These are phyloP conservation scores for Pestalotiopsis sp. DNA, from an alignment of 2,329 filamentous ascomycete species.

Conservation along the genomic window DNA sequence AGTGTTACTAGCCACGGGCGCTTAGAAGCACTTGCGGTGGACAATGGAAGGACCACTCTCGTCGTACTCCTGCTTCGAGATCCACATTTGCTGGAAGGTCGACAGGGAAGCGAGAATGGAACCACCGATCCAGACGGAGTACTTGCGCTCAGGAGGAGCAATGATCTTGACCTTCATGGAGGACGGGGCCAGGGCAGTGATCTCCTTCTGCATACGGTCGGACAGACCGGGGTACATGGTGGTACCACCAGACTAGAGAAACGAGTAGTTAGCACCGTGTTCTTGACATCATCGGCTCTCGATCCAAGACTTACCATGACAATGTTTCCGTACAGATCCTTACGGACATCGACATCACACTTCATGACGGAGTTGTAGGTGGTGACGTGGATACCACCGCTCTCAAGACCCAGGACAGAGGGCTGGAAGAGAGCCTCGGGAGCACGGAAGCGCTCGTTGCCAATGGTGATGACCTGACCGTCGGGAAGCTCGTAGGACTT, in stretches of 20 bases:
- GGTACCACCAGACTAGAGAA: conserved; percentile 90
- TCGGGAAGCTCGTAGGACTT: conserved; percentile 99
- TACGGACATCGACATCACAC: conserved; percentile 99
- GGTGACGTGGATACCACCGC: conserved; percentile 98
- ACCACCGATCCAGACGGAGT: conserved; percentile 99
- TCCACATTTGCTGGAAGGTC: conserved; percentile 99
- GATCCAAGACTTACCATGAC: conserved; percentile 81
- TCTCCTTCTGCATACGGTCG: conserved; percentile 99
- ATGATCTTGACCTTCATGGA: conserved; percentile 99
- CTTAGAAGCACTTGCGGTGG: conserved; percentile 99
- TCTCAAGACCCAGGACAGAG: conserved; percentile 96
- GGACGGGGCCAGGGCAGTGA: conserved; percentile 97
- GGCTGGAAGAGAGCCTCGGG: conserved; percentile 99
- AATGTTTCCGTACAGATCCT: conserved; percentile 99
- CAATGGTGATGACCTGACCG: conserved; percentile 99
- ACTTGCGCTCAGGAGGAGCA: conserved; percentile 99
- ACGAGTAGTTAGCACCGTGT: conserved; percentile 32
- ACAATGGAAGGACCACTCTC: conserved; percentile 99
- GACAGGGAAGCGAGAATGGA: conserved; percentile 99
- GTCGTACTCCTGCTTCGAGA: conserved; percentile 99
- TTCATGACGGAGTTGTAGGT: conserved; percentile 99
- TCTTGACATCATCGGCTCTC: not conserved
- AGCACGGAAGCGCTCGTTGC: conserved; percentile 99
- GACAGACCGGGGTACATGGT: conserved; percentile 99
- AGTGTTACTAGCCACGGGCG: conserved; percentile 11